phyloP scores from a whole-genome alignment of 140 eudicot species.

The Stevia rebaudiana region DNA sequence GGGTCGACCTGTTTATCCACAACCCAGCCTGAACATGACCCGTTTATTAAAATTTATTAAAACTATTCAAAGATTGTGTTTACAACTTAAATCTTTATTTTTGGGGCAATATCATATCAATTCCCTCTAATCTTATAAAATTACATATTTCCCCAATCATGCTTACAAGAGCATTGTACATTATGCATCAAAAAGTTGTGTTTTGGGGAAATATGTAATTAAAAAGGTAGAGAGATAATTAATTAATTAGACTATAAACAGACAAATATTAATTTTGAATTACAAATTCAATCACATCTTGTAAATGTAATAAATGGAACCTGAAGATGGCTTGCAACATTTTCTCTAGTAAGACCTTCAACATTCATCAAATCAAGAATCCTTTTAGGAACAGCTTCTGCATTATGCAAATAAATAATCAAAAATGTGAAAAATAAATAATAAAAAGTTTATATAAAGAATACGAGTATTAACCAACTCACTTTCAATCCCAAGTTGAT shows the following conservation, averaged over 20 bases:
- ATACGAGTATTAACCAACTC: slow-evolving; percentile 24
- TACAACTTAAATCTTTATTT: too few relatives aligned
- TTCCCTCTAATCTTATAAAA: too few relatives aligned
- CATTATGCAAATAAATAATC: not conserved
- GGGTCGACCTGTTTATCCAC: not conserved
- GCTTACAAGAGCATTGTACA: too few relatives aligned
- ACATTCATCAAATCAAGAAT: slow-evolving; percentile 95
- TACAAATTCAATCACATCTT: not conserved
- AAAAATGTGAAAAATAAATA: slow-evolving; percentile 14
- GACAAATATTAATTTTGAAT: not conserved
- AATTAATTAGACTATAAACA: not conserved
- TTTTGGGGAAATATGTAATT: too few relatives aligned
- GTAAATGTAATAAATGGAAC: slow-evolving; percentile 28
- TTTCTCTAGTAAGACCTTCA: slow-evolving; percentile 96
- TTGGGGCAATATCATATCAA: too few relatives aligned
- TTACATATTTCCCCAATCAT: too few relatives aligned
- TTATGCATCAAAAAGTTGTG: too few relatives aligned
- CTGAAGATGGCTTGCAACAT: slow-evolving; percentile 98
- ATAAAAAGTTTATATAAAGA: slow-evolving; percentile 14
- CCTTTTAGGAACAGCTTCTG: slow-evolving; percentile 98
- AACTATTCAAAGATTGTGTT: too few relatives aligned
- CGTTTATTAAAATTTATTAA: too few relatives aligned
- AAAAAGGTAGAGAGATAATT: too few relatives aligned
- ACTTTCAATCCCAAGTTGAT: slow-evolving; percentile 88
- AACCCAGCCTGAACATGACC: too few relatives aligned